Percentiles rank a stretch among this genome's conserved stretches.
Conservation (phyloP, 1,139 yeast species). For the Candida glucosophila region DNA sequence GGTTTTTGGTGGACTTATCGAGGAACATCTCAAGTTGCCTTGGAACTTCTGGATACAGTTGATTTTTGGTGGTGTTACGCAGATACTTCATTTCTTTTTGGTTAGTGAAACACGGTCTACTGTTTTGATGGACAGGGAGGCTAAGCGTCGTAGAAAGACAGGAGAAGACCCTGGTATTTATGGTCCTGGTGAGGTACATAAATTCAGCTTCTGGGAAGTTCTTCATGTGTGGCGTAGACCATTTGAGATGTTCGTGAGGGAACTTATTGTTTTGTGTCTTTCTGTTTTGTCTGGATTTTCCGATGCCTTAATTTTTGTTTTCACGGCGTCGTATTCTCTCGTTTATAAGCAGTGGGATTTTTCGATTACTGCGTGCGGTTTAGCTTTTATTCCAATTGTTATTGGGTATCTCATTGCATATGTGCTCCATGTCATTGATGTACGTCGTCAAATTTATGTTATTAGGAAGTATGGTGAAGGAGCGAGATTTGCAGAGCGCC, state of each 20-base stretch:
- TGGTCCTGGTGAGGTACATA: conserved; percentile 21
- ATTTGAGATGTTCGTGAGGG: conserved; percentile 24
- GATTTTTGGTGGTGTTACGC: conserved; percentile 24
- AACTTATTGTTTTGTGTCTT: conserved; percentile 27
- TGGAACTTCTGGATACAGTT: conserved; percentile 34
- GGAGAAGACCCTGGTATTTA: conserved; percentile 20
- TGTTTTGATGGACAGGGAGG: conserved; percentile 23
- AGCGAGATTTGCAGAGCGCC: conserved; percentile 18
- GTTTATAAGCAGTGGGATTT: conserved; percentile 19
- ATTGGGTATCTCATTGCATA: conserved; percentile 24
- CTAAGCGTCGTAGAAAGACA: conserved; percentile 20
- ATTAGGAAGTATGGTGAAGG: conserved; percentile 13
- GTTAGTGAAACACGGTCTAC: conserved; percentile 25
- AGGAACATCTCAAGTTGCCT: conserved; percentile 17
- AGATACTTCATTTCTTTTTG: conserved; percentile 19
- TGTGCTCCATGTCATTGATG: conserved; percentile 15
- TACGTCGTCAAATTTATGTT: conserved; percentile 14
- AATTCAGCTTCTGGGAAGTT: conserved; percentile 13
- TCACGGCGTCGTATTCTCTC: conserved; percentile 24
- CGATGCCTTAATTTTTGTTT: conserved; percentile 28
- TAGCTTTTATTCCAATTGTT: conserved; percentile 20
- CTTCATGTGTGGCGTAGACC: conserved; percentile 24
- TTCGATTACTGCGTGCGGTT: conserved; percentile 16
- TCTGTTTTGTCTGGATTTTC: conserved; percentile 27
- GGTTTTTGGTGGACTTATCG: conserved; percentile 25